phyloP scores from a whole-genome alignment of 768 basidiomycete species.

The Pleurotus giganteus region DNA sequence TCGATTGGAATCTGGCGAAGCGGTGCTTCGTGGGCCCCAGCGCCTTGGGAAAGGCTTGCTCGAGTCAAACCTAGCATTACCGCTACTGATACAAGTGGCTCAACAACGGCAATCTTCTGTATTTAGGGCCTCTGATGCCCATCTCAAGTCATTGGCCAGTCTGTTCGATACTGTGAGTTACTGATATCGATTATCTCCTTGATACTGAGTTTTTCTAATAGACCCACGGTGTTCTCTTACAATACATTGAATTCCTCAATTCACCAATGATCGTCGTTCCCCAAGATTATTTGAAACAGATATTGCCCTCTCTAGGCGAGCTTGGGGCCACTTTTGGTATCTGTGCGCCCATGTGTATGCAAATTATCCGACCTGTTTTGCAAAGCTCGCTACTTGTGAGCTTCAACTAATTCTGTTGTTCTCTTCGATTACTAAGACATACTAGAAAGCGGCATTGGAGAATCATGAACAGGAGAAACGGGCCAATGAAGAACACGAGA shows the following conservation, averaged over 20 bases:
- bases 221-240: conserved; percentile 90
- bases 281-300: conserved; percentile 69
- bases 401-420: conserved; percentile 11
- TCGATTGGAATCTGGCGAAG: conserved; percentile 64
- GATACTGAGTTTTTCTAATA: too few species aligned
- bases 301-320: conserved; percentile 73
- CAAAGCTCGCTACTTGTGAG: conserved; percentile 60
- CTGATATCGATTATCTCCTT: too few species aligned
- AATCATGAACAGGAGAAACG: conserved; percentile 67
- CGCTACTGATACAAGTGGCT: conserved; percentile 88
- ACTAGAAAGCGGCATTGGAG: conserved; percentile 57
- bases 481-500: conserved; percentile 76
- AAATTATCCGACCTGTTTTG: conserved; percentile 83
- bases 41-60: conserved; percentile 64
- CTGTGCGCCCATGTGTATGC: conserved; percentile 87
- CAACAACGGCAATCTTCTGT: conserved; percentile 88
- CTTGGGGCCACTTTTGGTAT: conserved; percentile 78
- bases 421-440: conserved; percentile 11
- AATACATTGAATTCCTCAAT: conserved; percentile 87
- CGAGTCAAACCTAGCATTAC: conserved; percentile 75
- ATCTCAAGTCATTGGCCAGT: conserved; percentile 83
- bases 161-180: conserved; percentile 88
- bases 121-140: conserved; percentile 67
- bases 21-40: conserved; percentile 60
- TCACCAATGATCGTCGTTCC: conserved; percentile 64